phyloP scores from a whole-genome alignment of 345 rosid species.

The Ricinus communis region DNA sequence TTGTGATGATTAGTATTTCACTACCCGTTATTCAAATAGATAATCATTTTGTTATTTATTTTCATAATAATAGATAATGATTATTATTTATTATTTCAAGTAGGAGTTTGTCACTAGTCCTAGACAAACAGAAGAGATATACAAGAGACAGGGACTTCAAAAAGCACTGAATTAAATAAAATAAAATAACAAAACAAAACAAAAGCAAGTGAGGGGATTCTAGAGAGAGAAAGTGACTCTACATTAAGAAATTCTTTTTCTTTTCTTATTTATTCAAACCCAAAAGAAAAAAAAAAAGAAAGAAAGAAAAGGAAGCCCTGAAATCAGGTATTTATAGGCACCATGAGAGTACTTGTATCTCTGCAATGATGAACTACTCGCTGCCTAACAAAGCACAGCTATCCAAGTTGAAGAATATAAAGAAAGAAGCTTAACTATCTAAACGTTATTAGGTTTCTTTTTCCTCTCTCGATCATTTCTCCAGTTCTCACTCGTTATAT shows the following conservation, averaged over 20 bases:
- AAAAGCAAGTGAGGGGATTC: conserved; percentile 20
- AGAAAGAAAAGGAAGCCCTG: neutral
- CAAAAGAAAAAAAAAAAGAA: too few relatives aligned
- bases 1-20: conserved; percentile 8
- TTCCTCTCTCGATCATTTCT: too few relatives aligned
- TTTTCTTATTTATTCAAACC: too few relatives aligned
- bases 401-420: neutral
- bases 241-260: neutral
- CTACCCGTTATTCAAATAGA: neutral
- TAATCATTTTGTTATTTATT: conserved; percentile 7
- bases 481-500: too few relatives aligned
- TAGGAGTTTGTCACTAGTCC: conserved; percentile 6
- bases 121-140: conserved; percentile 14
- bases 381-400: conserved; percentile 1
- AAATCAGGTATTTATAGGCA: conserved; percentile 38
- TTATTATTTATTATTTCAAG: neutral
- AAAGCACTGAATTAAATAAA: conserved; percentile 23
- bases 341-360: conserved; percentile 6
- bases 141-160: conserved; percentile 23
- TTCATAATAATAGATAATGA: neutral
- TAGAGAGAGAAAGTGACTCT: conserved; percentile 10
- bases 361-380: conserved; percentile 28
- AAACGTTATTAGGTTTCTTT: neutral
- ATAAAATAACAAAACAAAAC: neutral
- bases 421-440: neutral